Conservation (phyloP, 2,329 filamentous ascomycete genomes). For the Ophiostoma novo-ulmi region DNA sequence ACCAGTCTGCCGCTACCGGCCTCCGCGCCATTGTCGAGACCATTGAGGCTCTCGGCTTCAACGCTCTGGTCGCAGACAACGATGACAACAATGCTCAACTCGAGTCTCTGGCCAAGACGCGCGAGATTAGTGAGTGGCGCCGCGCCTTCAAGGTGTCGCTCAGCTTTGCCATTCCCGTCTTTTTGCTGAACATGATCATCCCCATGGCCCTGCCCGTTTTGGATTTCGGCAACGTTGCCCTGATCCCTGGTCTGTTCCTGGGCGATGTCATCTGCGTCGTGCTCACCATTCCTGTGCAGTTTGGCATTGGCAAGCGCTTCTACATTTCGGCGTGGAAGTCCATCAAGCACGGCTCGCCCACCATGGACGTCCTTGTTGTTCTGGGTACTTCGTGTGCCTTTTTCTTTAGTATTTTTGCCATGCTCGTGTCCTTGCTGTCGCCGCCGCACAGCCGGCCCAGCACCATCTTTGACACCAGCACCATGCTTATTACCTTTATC, state of each 20-base stretch:
- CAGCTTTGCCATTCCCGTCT: conserved; percentile 81
- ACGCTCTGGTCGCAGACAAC: conserved; percentile 81
- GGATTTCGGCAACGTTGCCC: conserved; percentile 66
- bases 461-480: conserved; percentile 95
- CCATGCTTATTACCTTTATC: conserved; percentile 96
- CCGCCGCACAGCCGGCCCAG: conserved; percentile 72
- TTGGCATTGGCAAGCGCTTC: conserved; percentile 91
- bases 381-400: conserved; percentile 92
- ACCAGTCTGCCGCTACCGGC: conserved; percentile 67
- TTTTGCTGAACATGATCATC: conserved; percentile 86
- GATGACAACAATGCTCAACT: conserved; percentile 97
- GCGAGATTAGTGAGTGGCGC: conserved; percentile 91
- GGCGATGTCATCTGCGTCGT: conserved; percentile 79
- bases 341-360: conserved; percentile 81
- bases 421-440: conserved; percentile 74
- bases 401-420: conserved; percentile 86
- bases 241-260: conserved; percentile 74
- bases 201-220: conserved; percentile 75
- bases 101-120: conserved; percentile 91
- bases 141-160: conserved; percentile 72
- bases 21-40: conserved; percentile 76
- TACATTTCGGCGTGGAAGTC: conserved; percentile 93
- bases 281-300: conserved; percentile 90
- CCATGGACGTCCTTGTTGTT: conserved; percentile 95
- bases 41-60: conserved; percentile 77